Evolutionary conservation across 1,284 basidiomycete genomes (phyloP).

Genomic region (Malassezia brasiliensis): DNA sequence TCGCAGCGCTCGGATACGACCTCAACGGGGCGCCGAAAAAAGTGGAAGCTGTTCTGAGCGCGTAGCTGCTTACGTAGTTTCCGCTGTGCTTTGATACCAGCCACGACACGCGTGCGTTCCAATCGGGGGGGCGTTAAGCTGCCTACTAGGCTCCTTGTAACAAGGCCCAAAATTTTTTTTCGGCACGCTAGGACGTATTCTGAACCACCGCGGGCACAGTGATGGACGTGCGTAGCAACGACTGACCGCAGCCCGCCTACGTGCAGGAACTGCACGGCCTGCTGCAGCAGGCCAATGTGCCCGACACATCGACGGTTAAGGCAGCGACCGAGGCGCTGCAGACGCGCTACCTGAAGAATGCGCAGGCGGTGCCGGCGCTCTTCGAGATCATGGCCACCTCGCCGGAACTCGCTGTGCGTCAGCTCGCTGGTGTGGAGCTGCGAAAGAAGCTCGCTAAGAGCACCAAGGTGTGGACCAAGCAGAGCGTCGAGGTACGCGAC

Average conservation of each 20-base stretch:
- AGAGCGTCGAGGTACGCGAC: conserved; percentile 62
- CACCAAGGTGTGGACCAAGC: conserved; percentile 71
- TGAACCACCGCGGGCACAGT: not conserved
- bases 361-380: conserved; percentile 80
- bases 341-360: conserved; percentile 63
- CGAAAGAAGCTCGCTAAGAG: conserved; percentile 78
- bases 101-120: not conserved
- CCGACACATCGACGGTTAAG: conserved; percentile 44
- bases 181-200: not conserved
- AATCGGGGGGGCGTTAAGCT: not conserved
- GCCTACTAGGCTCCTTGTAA: not conserved
- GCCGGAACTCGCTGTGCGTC: conserved; percentile 69
- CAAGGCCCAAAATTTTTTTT: conserved; percentile 3
- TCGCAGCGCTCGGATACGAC: not conserved
- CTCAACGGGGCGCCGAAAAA: conserved; percentile 12
- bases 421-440: conserved; percentile 95
- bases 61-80: not conserved
- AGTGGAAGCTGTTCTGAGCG: conserved; percentile 14
- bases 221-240: conserved; percentile 1
- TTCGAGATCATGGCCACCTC: conserved; percentile 78
- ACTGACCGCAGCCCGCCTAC: conserved; percentile 14
- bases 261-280: conserved; percentile 43
- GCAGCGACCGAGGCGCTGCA: conserved; percentile 69
- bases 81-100: not conserved
- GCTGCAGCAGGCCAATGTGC: conserved; percentile 44